Percentiles rank a stretch among this genome's conserved stretches.
These are phyloP conservation scores for Chara braunii DNA, from an alignment of 139 green algal genomes.

Conservation along the genomic window DNA sequence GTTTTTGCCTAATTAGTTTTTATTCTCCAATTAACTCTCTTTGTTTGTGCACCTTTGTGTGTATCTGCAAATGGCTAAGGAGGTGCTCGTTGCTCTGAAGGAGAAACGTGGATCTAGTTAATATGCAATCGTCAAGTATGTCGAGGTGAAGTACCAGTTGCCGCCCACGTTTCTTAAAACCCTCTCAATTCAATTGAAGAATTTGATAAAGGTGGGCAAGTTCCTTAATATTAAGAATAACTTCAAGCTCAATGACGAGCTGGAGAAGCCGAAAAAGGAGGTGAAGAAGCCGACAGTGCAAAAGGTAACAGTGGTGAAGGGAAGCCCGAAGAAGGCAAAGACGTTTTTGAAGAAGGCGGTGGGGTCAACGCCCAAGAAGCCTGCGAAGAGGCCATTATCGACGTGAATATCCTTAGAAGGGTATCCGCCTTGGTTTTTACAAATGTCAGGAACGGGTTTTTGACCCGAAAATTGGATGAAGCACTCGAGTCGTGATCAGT, in stretches of 20 bases:
- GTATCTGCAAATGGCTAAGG: constrained; percentile 55
- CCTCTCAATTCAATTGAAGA: constrained; percentile 46
- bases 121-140: constrained; percentile 69
- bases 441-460: no score
- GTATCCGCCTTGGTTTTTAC: no score
- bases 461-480: no score
- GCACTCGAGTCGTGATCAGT: no score
- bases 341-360: constrained; percentile 26
- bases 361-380: no score
- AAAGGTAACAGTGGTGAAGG: constrained; percentile 36
- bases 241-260: constrained; percentile 60
- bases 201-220: constrained; percentile 48
- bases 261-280: constrained; percentile 42
- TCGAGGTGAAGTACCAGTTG: constrained; percentile 57
- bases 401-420: no score
- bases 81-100: constrained; percentile 66
- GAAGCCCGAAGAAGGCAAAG: constrained; percentile 29
- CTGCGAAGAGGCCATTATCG: no score
- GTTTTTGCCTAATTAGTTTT: no score
- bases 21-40: no score
- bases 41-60: no score
- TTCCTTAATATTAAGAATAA: constrained; percentile 64
- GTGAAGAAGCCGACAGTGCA: constrained; percentile 11
- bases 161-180: constrained; percentile 54
- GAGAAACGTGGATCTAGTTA: constrained; percentile 60